Evolutionary conservation across 768 basidiomycete species (phyloP).

Genomic region (Kwoniella heveanensis): DNA sequence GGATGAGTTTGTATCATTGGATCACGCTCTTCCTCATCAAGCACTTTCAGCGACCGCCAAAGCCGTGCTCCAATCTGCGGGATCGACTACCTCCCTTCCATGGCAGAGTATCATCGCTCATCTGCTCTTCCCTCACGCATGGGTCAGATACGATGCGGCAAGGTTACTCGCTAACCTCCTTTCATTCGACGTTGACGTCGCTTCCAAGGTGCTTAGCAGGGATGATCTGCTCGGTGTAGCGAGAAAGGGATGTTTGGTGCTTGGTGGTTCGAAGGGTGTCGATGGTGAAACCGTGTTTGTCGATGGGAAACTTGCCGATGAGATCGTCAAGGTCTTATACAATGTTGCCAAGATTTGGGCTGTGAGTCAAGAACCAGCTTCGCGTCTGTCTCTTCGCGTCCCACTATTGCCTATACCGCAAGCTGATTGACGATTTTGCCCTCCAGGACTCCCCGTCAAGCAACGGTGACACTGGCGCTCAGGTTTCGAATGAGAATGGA

Average conservation of each 20-base stretch:
- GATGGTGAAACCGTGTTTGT: conserved; percentile 64
- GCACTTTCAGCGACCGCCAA: conserved; percentile 69
- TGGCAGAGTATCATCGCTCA: conserved; percentile 70
- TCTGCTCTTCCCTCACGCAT: conserved; percentile 86
- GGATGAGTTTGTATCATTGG: conserved; percentile 59
- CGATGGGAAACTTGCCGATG: conserved; percentile 56
- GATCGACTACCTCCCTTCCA: conserved; percentile 10
- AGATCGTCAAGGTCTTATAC: conserved; percentile 90
- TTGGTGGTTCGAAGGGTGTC: conserved; percentile 79
- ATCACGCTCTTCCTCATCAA: conserved; percentile 85
- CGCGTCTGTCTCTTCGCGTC: background rate
- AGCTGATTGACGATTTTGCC: background rate
- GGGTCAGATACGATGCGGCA: conserved; percentile 83
- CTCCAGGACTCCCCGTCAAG: background rate
- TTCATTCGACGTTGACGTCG: conserved; percentile 20
- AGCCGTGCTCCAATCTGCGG: conserved; percentile 58
- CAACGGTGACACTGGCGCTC: background rate
- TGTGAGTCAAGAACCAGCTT: conserved; percentile 32
- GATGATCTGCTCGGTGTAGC: conserved; percentile 67
- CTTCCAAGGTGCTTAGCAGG: conserved; percentile 20
- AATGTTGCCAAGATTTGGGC: conserved; percentile 81
- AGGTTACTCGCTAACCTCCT: conserved; percentile 66
- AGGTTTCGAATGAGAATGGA: no score
- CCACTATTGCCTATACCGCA: no score
- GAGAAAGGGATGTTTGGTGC: conserved; percentile 70